These are phyloP conservation scores for Phytophthora cactorum DNA, from an alignment of 352 stramenopile species.

Conservation along the genomic window DNA sequence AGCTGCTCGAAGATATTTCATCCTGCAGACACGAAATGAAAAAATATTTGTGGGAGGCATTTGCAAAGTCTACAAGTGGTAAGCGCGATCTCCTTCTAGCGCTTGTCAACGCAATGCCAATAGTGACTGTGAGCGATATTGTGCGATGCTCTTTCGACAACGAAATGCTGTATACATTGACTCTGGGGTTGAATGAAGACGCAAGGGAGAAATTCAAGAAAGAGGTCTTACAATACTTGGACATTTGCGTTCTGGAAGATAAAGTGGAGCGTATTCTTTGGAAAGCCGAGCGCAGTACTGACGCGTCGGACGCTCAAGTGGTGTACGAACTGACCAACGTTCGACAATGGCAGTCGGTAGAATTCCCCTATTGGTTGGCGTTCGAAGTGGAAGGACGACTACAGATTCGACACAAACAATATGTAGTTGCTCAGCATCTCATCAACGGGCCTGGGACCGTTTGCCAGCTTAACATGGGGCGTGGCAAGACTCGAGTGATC, in stretches of 20 bases:
- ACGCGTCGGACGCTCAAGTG: slow-evolving; percentile 36
- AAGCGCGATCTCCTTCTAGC: slow-evolving; percentile 24
- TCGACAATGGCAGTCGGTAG: slow-evolving; percentile 51
- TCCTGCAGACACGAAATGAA: slow-evolving; percentile 21
- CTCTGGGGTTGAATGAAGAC: slow-evolving; percentile 28
- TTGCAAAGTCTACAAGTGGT: slow-evolving; percentile 5
- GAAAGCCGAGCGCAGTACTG: slow-evolving; percentile 3
- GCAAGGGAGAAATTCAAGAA: slow-evolving; percentile 28
- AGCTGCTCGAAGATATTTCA: slow-evolving; percentile 27
- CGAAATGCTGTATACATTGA: slow-evolving; percentile 36
- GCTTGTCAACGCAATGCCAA: slow-evolving; percentile 30
- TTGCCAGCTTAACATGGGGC: slow-evolving; percentile 89
- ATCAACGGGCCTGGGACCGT: slow-evolving; percentile 68
- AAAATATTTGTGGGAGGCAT: slow-evolving; percentile 19
- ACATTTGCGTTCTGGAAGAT: slow-evolving; percentile 82
- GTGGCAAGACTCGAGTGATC: slow-evolving; percentile 91
- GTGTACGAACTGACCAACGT: slow-evolving; percentile 61
- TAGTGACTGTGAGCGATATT: slow-evolving; percentile 45
- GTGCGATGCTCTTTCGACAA: slow-evolving; percentile 46
- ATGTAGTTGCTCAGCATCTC: slow-evolving; percentile 74
- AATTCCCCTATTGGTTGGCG: slow-evolving; percentile 84
- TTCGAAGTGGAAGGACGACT: slow-evolving; percentile 87
- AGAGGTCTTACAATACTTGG: slow-evolving; percentile 42
- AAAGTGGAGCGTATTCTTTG: slow-evolving; percentile 57
- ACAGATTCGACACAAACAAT: slow-evolving; percentile 87